Evolutionary conservation across 192 early-diverging fungal genomes (phyloP), one percentile per base, ranked within the genome.

Genomic region (Podila verticillata): DNA sequence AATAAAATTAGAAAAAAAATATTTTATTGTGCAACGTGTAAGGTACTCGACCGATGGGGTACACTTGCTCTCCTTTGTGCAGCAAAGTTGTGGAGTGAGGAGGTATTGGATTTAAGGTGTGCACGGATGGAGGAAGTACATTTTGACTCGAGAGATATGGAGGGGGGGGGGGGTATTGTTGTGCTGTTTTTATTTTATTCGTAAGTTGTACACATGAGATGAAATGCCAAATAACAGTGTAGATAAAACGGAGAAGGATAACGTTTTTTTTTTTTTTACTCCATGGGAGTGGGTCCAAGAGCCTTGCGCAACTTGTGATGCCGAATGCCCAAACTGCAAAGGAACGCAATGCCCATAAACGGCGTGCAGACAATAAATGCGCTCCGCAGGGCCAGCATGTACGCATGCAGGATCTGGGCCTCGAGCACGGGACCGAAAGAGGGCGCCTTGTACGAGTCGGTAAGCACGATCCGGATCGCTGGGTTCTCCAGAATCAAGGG

Each of bases 281-380:
- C 73, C 73, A 75, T 75, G 2, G 66, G 65, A n/a, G 47, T 49
- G 15, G 73, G 73, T 56, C 39, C 39, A 44, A 44, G 39, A 44
- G 31, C 12, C 31, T 51, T 64, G 5, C 66, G 61, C 29, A 75
- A 36, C 56, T 75, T 75, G 67, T 75, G 19, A 69, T 84, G 74
- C 68, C 80, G 68, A 29, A 88, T 61, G 1, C 75, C 66, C 47
- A 90, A 48, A 12, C 77, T 81, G 58, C 73, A 69, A 24, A 89
- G 35, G 31, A 85, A 83, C 4, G 80, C 73, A 4, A 88, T 36
- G 7, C 79, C 85, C 26, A 84, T 85, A 69, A 91, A 83, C 6
- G 88, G 85, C 17, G 84, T 75, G 4, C 81, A 83, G 22, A 84
- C 85, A 28, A 70, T 74, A 73, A 91, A 91, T 26, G 88, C 85